Evolutionary conservation across 768 basidiomycete species (phyloP), one percentile per base, ranked within the genome.

Genomic region (Boletus fagicola): DNA sequence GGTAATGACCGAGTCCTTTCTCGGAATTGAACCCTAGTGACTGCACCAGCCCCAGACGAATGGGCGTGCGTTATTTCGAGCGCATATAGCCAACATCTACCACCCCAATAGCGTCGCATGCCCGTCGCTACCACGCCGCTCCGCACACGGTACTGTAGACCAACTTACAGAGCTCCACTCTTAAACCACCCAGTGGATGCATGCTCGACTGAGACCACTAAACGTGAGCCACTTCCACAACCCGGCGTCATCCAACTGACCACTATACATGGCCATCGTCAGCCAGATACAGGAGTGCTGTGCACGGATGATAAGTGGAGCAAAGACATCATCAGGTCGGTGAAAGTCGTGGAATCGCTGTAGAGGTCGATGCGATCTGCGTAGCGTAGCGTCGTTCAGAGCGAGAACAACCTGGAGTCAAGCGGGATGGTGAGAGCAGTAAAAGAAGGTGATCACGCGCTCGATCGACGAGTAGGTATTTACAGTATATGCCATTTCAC

Each of bases 161-260:
- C 24, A 30, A 18, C n/a, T 26, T 35, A 53, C 9, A 26, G 5
- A 6, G 26, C 16, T 20, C 47, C 20, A 28, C 24, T 10, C 5
- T 26, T 28, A 5, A 7, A 13, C 26, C 1, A 22, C 20, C 43
- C 39, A 16, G 45, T 31, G 47, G 24, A 52, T 36, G 30, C 33
- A 57, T 26, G 54, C 51, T 57, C 5, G 35, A 46, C 18, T 12
- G 18, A 26, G 16, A 38, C 8, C 30, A n/a, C 62, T 9, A 22
- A 28, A 42, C 30, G 61, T 62, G 61, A 62, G 56, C 61, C 55
- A 62, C 60, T 20, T 48, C 22, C 16, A 18, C 33, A 24, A 42
- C 16, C 52, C n/a, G 5, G 42, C 60, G 16, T 62, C 60, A 53
- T 62, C 28, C 61, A 39, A 50, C 49, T 16, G 31, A 24, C 42